Base-by-base conservation (phyloP, 441 rosid genomes). In the Eruca vesicaria region DNA sequence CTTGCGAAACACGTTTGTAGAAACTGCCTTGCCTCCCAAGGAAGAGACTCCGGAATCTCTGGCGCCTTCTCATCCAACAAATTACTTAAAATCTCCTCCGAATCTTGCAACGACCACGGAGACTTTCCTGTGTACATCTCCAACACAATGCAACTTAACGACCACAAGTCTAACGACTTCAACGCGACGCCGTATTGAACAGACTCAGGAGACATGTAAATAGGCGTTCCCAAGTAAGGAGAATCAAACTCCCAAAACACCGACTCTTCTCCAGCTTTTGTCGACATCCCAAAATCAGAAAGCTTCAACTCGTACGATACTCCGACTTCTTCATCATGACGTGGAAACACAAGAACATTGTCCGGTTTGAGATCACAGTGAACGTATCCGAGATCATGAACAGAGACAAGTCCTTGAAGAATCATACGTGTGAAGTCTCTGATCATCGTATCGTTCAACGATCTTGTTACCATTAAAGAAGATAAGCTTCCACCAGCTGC, bases 321-420 rank as follows among this genome's bases (percentile, higher is more conserved):
- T 19, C 14, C 59, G 2, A 5, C 31, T 3, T 55, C 20, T 1
- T 35, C 45, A 6, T 38, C 0, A 72, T n/a, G n/a, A n/a, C 66
- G 35, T 2, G 73, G 80, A 9, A 77, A 77, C 15, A 77, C 62
- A 1, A 72, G 69, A 10, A 77, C 3, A 7, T 72, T 77, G 1
- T 58, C 73, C 2, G 73, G 76, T 72, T 77, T 77, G 19, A 77
- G 77, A 66, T 77, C 77, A 15, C 77, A 77, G 18, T 77, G 77
- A 2, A 77, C 77, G 43, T 60, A 73, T 5, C 69, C 81, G 9
- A 32, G 56, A 5, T 2, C 33, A 26, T 73, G 81, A 6, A 78
- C 6, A 3, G 61, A 72, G 14, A 41, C 65, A 0, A 78, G 36
- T 19, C 80, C 80, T 76, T 70, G 15, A 16, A 76, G 73, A 56